Base-by-base conservation (phyloP, 2,329 filamentous ascomycete species). In the Zarea fungicola region DNA sequence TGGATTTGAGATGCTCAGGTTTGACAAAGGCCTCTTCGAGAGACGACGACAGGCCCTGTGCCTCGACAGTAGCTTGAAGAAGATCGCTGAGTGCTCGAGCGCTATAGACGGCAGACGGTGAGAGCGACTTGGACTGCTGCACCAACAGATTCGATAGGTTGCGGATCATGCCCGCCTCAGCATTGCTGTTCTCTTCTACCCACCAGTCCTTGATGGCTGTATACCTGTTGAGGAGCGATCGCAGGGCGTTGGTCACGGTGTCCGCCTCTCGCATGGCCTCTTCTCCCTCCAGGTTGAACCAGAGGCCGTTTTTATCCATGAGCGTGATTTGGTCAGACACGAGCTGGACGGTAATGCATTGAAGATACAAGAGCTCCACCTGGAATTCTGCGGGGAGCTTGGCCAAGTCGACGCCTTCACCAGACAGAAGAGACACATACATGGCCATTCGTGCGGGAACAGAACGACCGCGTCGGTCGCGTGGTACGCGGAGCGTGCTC, bases 381-480 rank as follows among this genome's bases (percentile, higher is more conserved):
- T 74, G 72, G 18, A 69, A 66, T 2, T 68, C 60, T 2, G 60
- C 58, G 1, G 76, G 68, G 0, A 80, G 53, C 0, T 63, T 56
- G 0, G 67, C 56, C 1, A 75, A 48, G 3, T 69, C 56, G 9
- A 75, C 56, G 0, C 68, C 66, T 3, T 65, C 62, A 1, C 64
- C 59, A 0, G 90, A 61, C 0, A 93, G 62, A 42, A 75, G 76
- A 6, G 75, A 72, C 0, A 81, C 77, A 62, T 90, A 96, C 42
- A 85, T 73, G 1, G 85, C 81, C 70, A 95, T 87, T 48, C 92
- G 78, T 13, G 88, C 79, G 1, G 89, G 81, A 47, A 87, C 73
- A 2, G 89, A 89, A 26, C 83, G 80, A 0, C 87, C 87, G 54
- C 80, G 78, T 4, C 76, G 71, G 61, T 96, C 90, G 36, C 84